A percentile compares a stretch with the other conserved stretches of the same genome.
Conservation (phyloP, 2,329 filamentous ascomycete genomes). For the Colletotrichum acutatum region DNA sequence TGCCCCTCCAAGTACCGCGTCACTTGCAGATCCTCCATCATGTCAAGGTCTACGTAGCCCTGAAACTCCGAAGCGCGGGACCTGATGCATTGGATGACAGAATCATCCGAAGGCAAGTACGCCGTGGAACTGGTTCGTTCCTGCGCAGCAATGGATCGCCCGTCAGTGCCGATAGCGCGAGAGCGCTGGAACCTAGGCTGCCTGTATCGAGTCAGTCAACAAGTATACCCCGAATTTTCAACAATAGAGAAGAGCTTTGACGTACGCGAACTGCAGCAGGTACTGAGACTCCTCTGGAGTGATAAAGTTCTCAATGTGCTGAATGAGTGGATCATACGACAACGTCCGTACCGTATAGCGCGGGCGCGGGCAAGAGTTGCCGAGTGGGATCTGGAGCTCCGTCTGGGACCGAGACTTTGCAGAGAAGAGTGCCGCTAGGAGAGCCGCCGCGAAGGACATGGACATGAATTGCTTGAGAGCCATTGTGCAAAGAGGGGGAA, state of each 20-base stretch:
- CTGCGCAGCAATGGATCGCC: neutral
- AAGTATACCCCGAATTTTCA: neutral
- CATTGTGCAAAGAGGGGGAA: neutral
- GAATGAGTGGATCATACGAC: neutral
- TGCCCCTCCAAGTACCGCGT: neutral
- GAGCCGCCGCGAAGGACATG: neutral
- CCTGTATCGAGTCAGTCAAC: neutral
- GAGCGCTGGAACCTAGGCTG: neutral
- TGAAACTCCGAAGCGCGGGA: neutral
- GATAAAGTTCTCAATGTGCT: neutral
- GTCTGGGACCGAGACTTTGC: neutral
- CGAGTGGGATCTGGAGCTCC: neutral
- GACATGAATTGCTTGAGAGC: neutral
- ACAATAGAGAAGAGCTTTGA: neutral
- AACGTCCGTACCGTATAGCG: neutral
- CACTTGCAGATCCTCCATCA: neutral
- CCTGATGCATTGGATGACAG: neutral
- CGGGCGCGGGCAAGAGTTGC: neutral
- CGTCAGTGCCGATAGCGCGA: neutral
- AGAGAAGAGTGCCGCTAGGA: neutral
- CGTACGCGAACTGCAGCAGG: neutral
- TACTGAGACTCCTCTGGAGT: neutral
- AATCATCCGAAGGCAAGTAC: neutral
- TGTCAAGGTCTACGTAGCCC: neutral
- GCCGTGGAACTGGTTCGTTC: neutral